phyloP scores from a whole-genome alignment of 805 yeast genomes.

The Metschnikowia orientalis region DNA sequence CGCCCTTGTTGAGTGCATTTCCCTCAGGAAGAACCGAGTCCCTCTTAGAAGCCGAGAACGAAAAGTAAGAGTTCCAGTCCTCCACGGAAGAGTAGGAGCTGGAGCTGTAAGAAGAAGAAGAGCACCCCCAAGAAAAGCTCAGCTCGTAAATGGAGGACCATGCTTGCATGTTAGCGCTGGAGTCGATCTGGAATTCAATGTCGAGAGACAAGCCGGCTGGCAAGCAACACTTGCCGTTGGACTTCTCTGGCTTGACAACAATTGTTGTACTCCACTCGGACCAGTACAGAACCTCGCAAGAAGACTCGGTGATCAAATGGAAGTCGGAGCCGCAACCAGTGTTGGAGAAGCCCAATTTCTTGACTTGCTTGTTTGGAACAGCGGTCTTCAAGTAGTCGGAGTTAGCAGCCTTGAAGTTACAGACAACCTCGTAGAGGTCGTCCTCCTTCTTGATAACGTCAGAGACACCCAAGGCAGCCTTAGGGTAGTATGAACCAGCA shows the following conservation, averaged over 20 bases:
- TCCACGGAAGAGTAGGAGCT: slow-evolving; percentile 1
- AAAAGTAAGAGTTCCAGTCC: slow-evolving; percentile 3
- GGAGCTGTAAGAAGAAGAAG: background rate
- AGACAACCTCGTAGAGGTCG: slow-evolving; percentile 7
- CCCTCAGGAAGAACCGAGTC: slow-evolving; percentile 5
- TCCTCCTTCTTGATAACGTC: slow-evolving; percentile 2
- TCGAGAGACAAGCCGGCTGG: slow-evolving; percentile 7
- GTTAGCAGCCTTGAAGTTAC: slow-evolving; percentile 7
- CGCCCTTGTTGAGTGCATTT: slow-evolving; percentile 1
- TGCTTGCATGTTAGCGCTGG: slow-evolving; percentile 2
- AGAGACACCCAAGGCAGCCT: slow-evolving; percentile 8
- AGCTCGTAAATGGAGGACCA: slow-evolving; percentile 5
- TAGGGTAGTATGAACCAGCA: slow-evolving; percentile 3
- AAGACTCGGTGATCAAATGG: slow-evolving; percentile 3
- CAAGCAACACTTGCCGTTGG: slow-evolving; percentile 9
- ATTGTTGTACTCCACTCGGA: slow-evolving; percentile 8
- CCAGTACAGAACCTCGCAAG: slow-evolving; percentile 4
- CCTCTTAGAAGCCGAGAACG: slow-evolving; percentile 3
- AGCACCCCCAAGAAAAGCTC: slow-evolving; percentile 4
- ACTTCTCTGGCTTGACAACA: slow-evolving; percentile 6
- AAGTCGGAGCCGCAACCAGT: slow-evolving; percentile 9
- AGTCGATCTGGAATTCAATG: slow-evolving; percentile 2
- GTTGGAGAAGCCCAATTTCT: slow-evolving; percentile 3
- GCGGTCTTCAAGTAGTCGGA: slow-evolving; percentile 4
- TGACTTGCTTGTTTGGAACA: slow-evolving; percentile 3